Conservation (phyloP, 805 yeast genomes). For the Naumovozyma castellii region DNA sequence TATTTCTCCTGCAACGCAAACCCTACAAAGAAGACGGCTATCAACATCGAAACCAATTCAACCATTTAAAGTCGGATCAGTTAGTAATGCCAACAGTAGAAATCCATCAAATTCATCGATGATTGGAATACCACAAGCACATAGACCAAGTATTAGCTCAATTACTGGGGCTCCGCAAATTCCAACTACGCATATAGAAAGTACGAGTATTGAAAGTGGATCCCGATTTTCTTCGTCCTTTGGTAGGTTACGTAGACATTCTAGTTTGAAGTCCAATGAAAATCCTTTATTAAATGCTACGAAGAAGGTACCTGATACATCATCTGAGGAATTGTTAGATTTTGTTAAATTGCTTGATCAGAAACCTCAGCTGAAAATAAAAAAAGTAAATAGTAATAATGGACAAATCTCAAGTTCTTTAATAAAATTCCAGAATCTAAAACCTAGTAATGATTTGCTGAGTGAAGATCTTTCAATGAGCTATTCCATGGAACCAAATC, state of each 20-base stretch:
- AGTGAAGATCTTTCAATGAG: slow-evolving; percentile 50
- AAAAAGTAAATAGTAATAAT: slow-evolving; percentile 7
- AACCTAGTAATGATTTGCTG: slow-evolving; percentile 43
- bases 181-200: slow-evolving; percentile 13
- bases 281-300: slow-evolving; percentile 17
- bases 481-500: slow-evolving; percentile 25
- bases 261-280: slow-evolving; percentile 31
- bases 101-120: slow-evolving; percentile 39
- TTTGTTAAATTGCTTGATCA: slow-evolving; percentile 66
- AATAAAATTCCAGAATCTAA: slow-evolving; percentile 42
- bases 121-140: slow-evolving; percentile 32
- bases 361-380: slow-evolving; percentile 38
- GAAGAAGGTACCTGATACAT: background rate
- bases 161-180: slow-evolving; percentile 17
- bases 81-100: slow-evolving; percentile 30
- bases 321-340: slow-evolving; percentile 44
- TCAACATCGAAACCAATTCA: slow-evolving; percentile 23
- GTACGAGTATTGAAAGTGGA: slow-evolving; percentile 33
- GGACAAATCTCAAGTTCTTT: slow-evolving; percentile 37
- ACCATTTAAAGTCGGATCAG: slow-evolving; percentile 33
- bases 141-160: slow-evolving; percentile 32
- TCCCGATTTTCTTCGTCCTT: slow-evolving; percentile 66
- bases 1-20: background rate
- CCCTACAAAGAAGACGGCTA: slow-evolving; percentile 11
- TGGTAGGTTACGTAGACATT: slow-evolving; percentile 54